Evolutionary conservation across 225 moss, liverwort and hornwort genomes (phyloP), one percentile per base, ranked within the genome.

Genomic region (Asterella californica): DNA sequence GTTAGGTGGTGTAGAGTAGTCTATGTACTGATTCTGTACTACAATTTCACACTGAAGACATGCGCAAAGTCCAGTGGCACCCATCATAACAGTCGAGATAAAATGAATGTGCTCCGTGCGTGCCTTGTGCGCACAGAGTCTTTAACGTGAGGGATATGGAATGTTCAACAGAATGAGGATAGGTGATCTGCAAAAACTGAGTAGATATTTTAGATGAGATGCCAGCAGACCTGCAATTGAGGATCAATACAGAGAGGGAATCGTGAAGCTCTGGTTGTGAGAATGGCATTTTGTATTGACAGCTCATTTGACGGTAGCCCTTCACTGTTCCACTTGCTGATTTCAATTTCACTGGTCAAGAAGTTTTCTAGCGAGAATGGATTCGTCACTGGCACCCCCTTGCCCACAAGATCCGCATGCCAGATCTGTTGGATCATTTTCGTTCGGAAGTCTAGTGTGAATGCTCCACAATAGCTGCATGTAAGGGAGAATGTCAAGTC

Each of bases 221-320:
- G 46, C 1, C 17, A 46, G 25, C 52, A 50, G n/a, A 92, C 96
- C 88, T 96, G 96, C 78, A 94, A 72, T 88, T 96, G 96, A 62
- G 94, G 96, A 62, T 96, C 94, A 48, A 96, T 78, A 34, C 96
- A 94, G 29, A 96, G 96, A 14, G 94, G 96, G 55, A 92, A 96
- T 70, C 94, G 81, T 27, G 90, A 94, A 53, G 90, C 91, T 81
- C 92, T 94, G 17, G 92, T 96, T 65, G 94, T 96, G 9, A 96
- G 91, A 74, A 96, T 90, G 60, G 94, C 96, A 82, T 96, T 96
- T 82, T 96, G 94, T 27, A 96, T 91, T 55, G 96, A 96, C 47
- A 96, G 96, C 76, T 96, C 96, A 76, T 96, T 96, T 1, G 96
- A 96, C 9, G 96, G 96, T 68, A 96, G 90, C 6, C 96, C 96